Conservation (phyloP, 768 basidiomycete species). For the Calocybe indica region DNA sequence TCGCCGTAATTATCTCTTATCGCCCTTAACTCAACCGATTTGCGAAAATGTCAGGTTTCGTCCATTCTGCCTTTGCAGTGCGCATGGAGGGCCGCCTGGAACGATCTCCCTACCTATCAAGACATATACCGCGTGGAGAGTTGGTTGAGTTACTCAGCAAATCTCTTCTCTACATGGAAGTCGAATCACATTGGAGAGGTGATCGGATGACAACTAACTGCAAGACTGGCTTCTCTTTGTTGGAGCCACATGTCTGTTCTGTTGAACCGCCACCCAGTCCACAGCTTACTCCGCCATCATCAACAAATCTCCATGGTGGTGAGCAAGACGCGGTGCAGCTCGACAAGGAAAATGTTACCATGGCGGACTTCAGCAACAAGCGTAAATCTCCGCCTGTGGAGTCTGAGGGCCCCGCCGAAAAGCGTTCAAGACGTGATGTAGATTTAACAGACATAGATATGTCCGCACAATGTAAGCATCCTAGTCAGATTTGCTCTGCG, state of each 20-base stretch:
- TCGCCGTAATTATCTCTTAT: slow-evolving; percentile 3
- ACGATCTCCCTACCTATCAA: slow-evolving; percentile 58
- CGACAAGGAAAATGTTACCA: too few relatives aligned
- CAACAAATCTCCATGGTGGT: too few relatives aligned
- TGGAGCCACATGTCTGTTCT: slow-evolving; percentile 70
- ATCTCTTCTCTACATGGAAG: slow-evolving; percentile 75
- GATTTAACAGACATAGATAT: slow-evolving; percentile 44
- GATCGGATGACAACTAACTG: slow-evolving; percentile 59
- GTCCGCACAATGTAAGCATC: slow-evolving; percentile 22
- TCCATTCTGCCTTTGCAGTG: slow-evolving; percentile 78
- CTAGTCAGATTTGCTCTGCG: neutral
- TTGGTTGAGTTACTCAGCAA: slow-evolving; percentile 77
- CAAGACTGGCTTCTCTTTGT: slow-evolving; percentile 65
- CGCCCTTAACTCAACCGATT: slow-evolving; percentile 3
- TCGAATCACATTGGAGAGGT: slow-evolving; percentile 76
- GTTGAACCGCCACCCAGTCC: slow-evolving; percentile 26
- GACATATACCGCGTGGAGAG: slow-evolving; percentile 77
- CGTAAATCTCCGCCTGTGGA: slow-evolving; percentile 49
- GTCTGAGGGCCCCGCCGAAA: slow-evolving; percentile 51
- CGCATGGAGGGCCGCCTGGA: slow-evolving; percentile 71
- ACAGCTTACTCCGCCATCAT: too few relatives aligned
- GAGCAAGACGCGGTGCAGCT: too few relatives aligned
- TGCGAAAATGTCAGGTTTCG: slow-evolving; percentile 47
- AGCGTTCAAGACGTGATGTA: slow-evolving; percentile 49
- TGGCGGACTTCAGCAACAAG: slow-evolving; percentile 22